Evolutionary conservation across 441 rosid species (phyloP).

Genomic region (Caryocar brasiliense): DNA sequence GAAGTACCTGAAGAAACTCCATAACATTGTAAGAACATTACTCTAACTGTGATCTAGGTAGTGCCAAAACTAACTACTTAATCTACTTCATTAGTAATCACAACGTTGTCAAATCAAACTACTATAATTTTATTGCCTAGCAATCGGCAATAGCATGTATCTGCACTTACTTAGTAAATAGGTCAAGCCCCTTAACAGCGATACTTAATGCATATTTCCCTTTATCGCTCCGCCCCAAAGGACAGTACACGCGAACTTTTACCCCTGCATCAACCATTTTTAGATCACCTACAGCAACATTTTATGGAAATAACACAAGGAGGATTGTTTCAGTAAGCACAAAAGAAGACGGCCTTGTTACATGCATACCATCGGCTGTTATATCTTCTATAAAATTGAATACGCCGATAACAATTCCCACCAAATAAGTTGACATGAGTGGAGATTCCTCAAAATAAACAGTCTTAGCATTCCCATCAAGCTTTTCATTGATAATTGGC

Average conservation of each 20-base stretch:
- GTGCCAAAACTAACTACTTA: no score
- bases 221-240: conserved; percentile 21
- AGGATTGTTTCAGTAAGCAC: not conserved
- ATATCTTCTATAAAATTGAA: conserved; percentile 28
- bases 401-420: conserved; percentile 32
- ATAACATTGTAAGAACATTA: not conserved
- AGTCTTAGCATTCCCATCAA: conserved; percentile 18
- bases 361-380: conserved; percentile 20
- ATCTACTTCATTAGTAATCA: no score
- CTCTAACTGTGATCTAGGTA: not conserved
- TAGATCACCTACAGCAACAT: not conserved
- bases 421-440: conserved; percentile 37
- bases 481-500: conserved; percentile 27
- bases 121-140: no score
- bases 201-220: conserved; percentile 18
- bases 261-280: conserved; percentile 17
- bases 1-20: conserved; percentile 19
- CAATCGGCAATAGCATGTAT: no score
- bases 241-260: conserved; percentile 25
- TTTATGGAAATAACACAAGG: not conserved
- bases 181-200: conserved; percentile 25
- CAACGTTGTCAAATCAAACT: no score
- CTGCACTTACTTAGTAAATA: conserved; percentile 23
- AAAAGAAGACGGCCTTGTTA: not conserved
- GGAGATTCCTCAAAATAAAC: conserved; percentile 30